Evolutionary conservation across 441 rosid genomes (phyloP).

Genomic region (Gossypium schwendimanii): DNA sequence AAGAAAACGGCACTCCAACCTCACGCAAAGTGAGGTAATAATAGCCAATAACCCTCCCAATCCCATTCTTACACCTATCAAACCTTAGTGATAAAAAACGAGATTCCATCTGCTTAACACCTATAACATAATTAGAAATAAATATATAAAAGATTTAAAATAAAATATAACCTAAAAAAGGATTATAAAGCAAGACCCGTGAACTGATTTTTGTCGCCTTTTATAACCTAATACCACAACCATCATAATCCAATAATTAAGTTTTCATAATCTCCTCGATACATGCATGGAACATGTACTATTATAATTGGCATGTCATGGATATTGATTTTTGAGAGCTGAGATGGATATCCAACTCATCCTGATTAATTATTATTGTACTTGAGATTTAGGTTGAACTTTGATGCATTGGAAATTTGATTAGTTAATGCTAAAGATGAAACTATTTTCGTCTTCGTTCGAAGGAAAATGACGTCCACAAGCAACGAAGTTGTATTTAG

Average conservation of each 20-base stretch:
- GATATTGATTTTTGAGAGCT: not conserved
- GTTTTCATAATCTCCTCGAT: not conserved
- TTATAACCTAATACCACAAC: not conserved
- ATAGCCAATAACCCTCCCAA: too few relatives aligned
- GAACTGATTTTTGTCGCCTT: not conserved
- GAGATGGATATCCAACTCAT: not conserved
- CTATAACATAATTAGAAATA: not conserved
- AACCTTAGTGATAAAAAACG: not conserved
- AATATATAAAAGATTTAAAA: not conserved
- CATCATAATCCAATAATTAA: not conserved
- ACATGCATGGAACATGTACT: not conserved
- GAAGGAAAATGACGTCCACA: not conserved
- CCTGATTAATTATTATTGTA: not conserved
- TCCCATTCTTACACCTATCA: not conserved
- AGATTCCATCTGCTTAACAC: not conserved
- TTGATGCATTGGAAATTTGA: not conserved
- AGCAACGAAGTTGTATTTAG: not conserved
- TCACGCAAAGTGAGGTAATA: too few relatives aligned
- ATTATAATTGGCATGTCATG: not conserved
- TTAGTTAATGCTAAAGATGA: not conserved
- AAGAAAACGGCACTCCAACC: too few relatives aligned
- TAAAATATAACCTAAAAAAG: not conserved
- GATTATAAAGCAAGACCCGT: not conserved
- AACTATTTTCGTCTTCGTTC: not conserved
- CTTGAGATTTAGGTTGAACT: not conserved